Conservation (phyloP, 164 flowering plant genomes). For the Malania oleifera region DNA sequence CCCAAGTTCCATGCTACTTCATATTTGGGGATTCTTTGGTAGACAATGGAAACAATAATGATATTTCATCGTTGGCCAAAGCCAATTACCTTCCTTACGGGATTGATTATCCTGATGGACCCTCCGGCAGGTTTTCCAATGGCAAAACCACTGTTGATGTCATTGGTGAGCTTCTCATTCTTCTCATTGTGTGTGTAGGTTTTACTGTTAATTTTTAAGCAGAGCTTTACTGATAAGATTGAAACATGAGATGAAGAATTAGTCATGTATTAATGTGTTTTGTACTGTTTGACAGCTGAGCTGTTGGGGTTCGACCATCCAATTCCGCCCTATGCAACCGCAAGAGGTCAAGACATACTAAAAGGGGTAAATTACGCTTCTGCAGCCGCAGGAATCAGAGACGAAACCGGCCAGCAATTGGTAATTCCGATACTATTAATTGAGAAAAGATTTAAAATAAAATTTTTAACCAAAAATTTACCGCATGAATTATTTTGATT, state of each 20-base stretch:
- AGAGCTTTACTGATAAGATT: too few species aligned
- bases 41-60: constrained; percentile 78
- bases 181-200: too few species aligned
- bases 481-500: too few species aligned
- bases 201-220: too few species aligned
- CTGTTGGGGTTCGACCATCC: constrained; percentile 41
- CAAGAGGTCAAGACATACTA: constrained; percentile 36
- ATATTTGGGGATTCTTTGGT: constrained; percentile 80
- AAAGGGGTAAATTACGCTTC: constrained; percentile 53
- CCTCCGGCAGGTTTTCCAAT: constrained; percentile 56
- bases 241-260: too few species aligned
- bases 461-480: too few species aligned
- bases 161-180: constrained; percentile 33
- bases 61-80: constrained; percentile 49
- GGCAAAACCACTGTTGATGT: constrained; percentile 57
- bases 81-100: constrained; percentile 74
- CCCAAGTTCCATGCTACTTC: constrained; percentile 67
- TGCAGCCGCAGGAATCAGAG: constrained; percentile 57
- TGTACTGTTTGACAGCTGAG: too few species aligned
- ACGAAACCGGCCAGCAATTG: constrained; percentile 58
- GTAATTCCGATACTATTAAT: too few species aligned
- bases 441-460: too few species aligned
- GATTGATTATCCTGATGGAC: constrained; percentile 58
- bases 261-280: too few species aligned
- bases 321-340: constrained; percentile 40